Evolutionary conservation across 2,329 filamentous ascomycete genomes (phyloP).

Genomic region (Fusarium mexicanum): DNA sequence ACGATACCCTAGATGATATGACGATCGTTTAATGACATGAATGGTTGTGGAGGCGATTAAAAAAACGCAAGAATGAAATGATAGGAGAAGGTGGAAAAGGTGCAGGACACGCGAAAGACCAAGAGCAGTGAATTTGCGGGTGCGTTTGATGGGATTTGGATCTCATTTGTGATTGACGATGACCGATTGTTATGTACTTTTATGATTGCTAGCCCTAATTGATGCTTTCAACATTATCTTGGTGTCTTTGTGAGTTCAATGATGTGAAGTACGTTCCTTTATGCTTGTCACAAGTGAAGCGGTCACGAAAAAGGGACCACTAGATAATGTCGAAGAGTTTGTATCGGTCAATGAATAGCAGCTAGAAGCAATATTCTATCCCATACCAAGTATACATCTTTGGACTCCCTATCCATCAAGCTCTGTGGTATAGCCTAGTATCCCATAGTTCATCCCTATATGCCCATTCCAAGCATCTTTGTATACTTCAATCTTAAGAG

Average conservation of each 20-base stretch:
- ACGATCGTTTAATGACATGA: slow-evolving; percentile 42
- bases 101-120: slow-evolving; percentile 20
- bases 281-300: too few relatives aligned
- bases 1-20: slow-evolving; percentile 44
- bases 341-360: background rate
- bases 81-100: slow-evolving; percentile 4
- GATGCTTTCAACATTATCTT: slow-evolving; percentile 2
- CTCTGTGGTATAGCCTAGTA: background rate
- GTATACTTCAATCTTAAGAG: background rate
- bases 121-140: slow-evolving; percentile 14
- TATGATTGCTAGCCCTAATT: slow-evolving; percentile 30
- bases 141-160: slow-evolving; percentile 38
- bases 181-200: slow-evolving; percentile 29
- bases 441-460: background rate
- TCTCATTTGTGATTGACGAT: slow-evolving; percentile 29
- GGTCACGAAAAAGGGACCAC: slow-evolving; percentile 7
- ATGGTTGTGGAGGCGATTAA: slow-evolving; percentile 5
- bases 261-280: background rate
- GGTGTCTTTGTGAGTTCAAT: background rate
- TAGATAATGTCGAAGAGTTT: background rate
- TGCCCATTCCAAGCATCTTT: background rate
- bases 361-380: background rate
- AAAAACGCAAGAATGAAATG: slow-evolving; percentile 19
- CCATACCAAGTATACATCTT: background rate
- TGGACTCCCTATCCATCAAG: background rate